Evolutionary conservation across 2,329 filamentous ascomycete species (phyloP).

Genomic region (Seiridium cupressi): DNA sequence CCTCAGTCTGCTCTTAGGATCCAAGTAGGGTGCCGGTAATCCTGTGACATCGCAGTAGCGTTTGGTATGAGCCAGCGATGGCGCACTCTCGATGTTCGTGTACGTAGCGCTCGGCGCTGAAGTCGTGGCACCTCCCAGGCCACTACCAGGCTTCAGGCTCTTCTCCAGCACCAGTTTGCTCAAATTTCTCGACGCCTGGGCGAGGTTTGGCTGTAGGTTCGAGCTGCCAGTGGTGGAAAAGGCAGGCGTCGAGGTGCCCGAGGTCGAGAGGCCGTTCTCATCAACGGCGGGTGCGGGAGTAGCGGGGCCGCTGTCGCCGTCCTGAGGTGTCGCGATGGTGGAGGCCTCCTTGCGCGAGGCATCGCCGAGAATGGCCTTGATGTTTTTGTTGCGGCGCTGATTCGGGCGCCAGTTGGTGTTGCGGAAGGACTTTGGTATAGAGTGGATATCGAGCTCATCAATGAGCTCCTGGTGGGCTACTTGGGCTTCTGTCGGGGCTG

Average conservation of each 20-base stretch:
- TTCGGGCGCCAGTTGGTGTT: slow-evolving; percentile 88
- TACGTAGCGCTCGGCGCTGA: slow-evolving; percentile 78
- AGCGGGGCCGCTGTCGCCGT: slow-evolving; percentile 57
- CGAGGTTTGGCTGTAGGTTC: slow-evolving; percentile 64
- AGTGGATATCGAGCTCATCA: slow-evolving; percentile 87
- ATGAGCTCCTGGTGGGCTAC: slow-evolving; percentile 84
- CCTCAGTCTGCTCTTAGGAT: slow-evolving; percentile 89
- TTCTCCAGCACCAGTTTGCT: slow-evolving; percentile 88
- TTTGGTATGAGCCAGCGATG: slow-evolving; percentile 78
- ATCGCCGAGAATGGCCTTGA: slow-evolving; percentile 94
- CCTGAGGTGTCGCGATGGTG: slow-evolving; percentile 73
- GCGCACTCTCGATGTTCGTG: slow-evolving; percentile 94
- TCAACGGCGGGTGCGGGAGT: slow-evolving; percentile 46
- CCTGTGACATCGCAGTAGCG: slow-evolving; percentile 97
- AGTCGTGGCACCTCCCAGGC: slow-evolving; percentile 29
- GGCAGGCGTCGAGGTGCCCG: slow-evolving; percentile 12
- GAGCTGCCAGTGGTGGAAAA: slow-evolving; percentile 14
- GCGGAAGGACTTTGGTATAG: slow-evolving; percentile 84
- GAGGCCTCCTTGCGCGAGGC: slow-evolving; percentile 88
- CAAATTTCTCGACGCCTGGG: slow-evolving; percentile 83
- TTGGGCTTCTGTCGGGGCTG: slow-evolving; percentile 68
- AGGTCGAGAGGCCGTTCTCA: slow-evolving; percentile 22
- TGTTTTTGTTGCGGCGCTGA: slow-evolving; percentile 96
- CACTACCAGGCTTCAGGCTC: slow-evolving; percentile 52
- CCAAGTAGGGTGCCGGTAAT: slow-evolving; percentile 83